A percentile compares a stretch with the other conserved stretches of the same genome.
These are phyloP conservation scores for Candida andamanensis DNA, from an alignment of 805 yeast species.

Conservation along the genomic window DNA sequence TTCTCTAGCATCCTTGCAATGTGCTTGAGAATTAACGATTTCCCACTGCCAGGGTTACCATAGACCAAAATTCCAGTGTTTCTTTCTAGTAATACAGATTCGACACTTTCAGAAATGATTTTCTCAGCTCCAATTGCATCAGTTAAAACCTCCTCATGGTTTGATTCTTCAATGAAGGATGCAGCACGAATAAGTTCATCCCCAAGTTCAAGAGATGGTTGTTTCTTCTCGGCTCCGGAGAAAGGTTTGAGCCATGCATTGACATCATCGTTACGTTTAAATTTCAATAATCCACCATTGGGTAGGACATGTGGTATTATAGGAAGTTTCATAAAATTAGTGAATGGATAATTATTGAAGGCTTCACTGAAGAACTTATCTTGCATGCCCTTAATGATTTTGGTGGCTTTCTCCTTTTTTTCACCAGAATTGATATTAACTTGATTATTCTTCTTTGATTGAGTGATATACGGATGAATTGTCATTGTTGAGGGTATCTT, in stretches of 20 bases:
- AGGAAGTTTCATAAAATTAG: slow-evolving; percentile 53
- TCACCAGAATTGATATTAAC: slow-evolving; percentile 23
- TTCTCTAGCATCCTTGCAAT: slow-evolving; percentile 32
- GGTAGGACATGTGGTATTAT: slow-evolving; percentile 43
- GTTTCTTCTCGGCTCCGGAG: slow-evolving; percentile 18
- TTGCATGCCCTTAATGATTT: slow-evolving; percentile 16
- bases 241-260: slow-evolving; percentile 39
- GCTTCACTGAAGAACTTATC: slow-evolving; percentile 14
- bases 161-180: slow-evolving; percentile 28
- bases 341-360: slow-evolving; percentile 33
- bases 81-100: slow-evolving; percentile 37
- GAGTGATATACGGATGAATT: slow-evolving; percentile 53
- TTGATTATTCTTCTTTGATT: slow-evolving; percentile 27
- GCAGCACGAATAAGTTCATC: slow-evolving; percentile 42
- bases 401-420: slow-evolving; percentile 23
- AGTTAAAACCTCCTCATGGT: slow-evolving; percentile 5
- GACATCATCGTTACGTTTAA: slow-evolving; percentile 41
- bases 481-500: slow-evolving; percentile 37
- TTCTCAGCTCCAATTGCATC: slow-evolving; percentile 56
- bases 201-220: slow-evolving; percentile 43
- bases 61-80: slow-evolving; percentile 55
- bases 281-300: slow-evolving; percentile 54
- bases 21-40: slow-evolving; percentile 49
- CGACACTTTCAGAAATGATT: slow-evolving; percentile 33
- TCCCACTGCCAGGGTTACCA: slow-evolving; percentile 83